These are phyloP conservation scores for Syzygium jambos DNA, from an alignment of 345 rosid species.

Conservation along the genomic window DNA sequence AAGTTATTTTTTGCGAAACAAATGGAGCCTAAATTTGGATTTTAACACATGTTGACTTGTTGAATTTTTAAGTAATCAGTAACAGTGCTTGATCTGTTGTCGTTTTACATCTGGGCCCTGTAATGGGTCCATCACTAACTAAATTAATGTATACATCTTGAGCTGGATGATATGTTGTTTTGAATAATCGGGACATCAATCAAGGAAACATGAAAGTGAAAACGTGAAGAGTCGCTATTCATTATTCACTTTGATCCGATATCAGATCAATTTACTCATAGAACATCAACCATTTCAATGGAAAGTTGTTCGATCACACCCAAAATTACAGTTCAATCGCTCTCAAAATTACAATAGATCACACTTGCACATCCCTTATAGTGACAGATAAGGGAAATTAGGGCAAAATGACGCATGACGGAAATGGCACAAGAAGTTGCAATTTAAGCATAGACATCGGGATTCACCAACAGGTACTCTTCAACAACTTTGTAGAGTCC, in stretches of 20 bases:
- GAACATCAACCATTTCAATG: too few relatives aligned
- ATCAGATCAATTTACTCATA: too few relatives aligned
- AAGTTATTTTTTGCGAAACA: too few relatives aligned
- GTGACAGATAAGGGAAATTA: too few relatives aligned
- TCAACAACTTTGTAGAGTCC: slow-evolving; percentile 15
- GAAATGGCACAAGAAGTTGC: too few relatives aligned
- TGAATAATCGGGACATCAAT: neutral
- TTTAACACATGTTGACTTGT: neutral
- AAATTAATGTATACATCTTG: neutral
- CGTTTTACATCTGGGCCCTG: neutral
- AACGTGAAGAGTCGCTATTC: too few relatives aligned
- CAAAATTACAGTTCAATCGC: neutral
- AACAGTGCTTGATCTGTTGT: neutral
- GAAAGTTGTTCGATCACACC: too few relatives aligned
- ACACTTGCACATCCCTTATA: too few relatives aligned
- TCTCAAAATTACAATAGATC: neutral
- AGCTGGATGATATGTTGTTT: neutral
- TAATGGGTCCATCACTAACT: neutral
- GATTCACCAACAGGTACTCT: slow-evolving; percentile 15
- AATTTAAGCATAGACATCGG: neutral
- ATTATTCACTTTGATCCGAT: too few relatives aligned
- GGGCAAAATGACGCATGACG: neutral
- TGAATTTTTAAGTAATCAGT: neutral
- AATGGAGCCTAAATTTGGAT: neutral
- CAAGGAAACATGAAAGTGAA: too few relatives aligned